Base-by-base conservation (phyloP, 2,329 filamentous ascomycete genomes). In the Diaporthe destruens region DNA sequence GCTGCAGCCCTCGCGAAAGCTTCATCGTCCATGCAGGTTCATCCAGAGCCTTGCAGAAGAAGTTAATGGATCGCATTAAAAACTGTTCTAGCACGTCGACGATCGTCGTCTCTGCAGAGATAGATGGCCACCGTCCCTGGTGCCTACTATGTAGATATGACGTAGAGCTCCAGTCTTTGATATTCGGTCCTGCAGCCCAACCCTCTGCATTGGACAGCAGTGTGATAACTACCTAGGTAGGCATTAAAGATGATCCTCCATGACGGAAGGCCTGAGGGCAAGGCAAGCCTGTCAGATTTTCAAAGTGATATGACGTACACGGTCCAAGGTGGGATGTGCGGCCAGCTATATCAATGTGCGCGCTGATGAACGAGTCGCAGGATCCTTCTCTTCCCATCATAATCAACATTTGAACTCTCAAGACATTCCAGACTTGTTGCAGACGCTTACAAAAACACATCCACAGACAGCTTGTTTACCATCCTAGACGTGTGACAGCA, bases 331-430 rank as follows among this genome's bases (percentile, higher is more conserved):
- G 20, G 11, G 42, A 32, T 57, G n/a, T 29, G 34, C 32, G 53
- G 68, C 44, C 34, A 69, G 32, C 51, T 74, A 72, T 74, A 74
- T 74, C 71, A 74, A 72, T 68, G 61, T 42, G 42, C 51, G 69
- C 32, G 39, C 6, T 53, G 25, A 32, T 3, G n/a, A 34, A 12
- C 23, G 32, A 61, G 16, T 32, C 36, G 8, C 12, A 32, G 29
- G 25, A 8, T 14, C 49, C 11, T 39, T 54, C 2, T n/a, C n/a
- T 32, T 42, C 23, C 23, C 34, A 34, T 51, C 63, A 69, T 47
- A 54, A 56, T 12, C 69, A 71, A n/a, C n/a, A n/a, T n/a, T n/a
- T n/a, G n/a, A n/a, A 56, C 29, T 65, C 16, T 23, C 34, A 20
- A 47, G 44, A n/a, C 42, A 59, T 16, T 14, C 9, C 18, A 69